Evolutionary conservation across 1,284 basidiomycete species (phyloP).

Genomic region (Rhizoctonia solani): DNA sequence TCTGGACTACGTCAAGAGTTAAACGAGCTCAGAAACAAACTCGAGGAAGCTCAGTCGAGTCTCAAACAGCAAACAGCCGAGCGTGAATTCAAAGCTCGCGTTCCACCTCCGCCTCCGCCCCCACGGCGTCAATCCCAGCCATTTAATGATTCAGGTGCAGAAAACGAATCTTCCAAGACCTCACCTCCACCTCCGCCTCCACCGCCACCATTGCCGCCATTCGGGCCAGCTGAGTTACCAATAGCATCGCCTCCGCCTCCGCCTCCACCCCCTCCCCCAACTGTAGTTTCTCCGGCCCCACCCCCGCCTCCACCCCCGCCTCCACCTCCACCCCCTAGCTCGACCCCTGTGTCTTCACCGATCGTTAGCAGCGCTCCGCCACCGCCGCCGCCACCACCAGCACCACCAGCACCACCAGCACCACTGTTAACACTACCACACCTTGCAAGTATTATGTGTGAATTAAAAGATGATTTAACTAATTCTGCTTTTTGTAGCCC

Average conservation of each 20-base stretch:
- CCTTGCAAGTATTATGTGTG: too few species aligned
- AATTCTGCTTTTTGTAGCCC: too few species aligned
- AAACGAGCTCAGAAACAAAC: constrained; percentile 53
- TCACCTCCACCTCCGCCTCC: constrained; percentile 40
- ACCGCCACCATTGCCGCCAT: constrained; percentile 41
- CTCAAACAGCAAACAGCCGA: constrained; percentile 58
- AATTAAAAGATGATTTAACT: too few species aligned
- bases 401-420: too few species aligned
- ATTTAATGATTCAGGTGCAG: not conserved
- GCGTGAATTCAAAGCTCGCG: constrained; percentile 69
- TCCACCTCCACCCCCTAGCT: constrained; percentile 41
- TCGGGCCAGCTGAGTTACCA: constrained; percentile 34
- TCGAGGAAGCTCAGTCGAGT: constrained; percentile 46
- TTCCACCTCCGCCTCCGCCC: constrained; percentile 66
- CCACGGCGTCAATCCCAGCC: constrained; percentile 41
- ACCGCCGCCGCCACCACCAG: too few species aligned
- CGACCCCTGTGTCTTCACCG: constrained; percentile 25
- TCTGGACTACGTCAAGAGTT: constrained; percentile 57
- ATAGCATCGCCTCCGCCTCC: constrained; percentile 42
- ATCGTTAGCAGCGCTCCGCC: too few species aligned
- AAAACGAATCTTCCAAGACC: too few species aligned
- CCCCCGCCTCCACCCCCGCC: too few species aligned
- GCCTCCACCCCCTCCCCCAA: constrained; percentile 44
- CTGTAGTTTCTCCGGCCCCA: constrained; percentile 20
- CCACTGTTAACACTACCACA: too few species aligned